Evolutionary conservation across 148 eudicot genomes (phyloP).

Genomic region (Vaccinium macrocarpon): DNA sequence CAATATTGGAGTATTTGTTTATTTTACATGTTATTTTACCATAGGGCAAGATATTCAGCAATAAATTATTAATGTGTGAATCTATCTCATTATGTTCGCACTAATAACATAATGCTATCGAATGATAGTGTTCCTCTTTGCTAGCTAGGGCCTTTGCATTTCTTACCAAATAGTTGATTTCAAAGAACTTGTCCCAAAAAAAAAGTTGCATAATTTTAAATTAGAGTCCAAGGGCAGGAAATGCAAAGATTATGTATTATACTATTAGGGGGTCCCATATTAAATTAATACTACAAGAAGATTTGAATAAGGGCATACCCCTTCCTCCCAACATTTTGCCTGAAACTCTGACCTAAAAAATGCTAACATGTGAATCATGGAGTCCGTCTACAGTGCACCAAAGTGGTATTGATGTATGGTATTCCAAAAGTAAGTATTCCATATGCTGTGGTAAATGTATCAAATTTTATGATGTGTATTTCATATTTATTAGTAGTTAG

Average conservation of each 20-base stretch:
- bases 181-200: too few relatives aligned
- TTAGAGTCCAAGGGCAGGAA: conserved; percentile 9
- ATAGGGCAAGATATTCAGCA: neutral
- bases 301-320: conserved; percentile 24
- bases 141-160: conserved; percentile 12
- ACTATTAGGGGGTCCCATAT: conserved; percentile 9
- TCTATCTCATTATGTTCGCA: neutral
- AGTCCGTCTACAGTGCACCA: too few relatives aligned
- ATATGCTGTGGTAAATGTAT: too few relatives aligned
- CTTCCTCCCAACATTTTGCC: conserved; percentile 25
- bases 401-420: too few relatives aligned
- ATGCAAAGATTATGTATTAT: neutral
- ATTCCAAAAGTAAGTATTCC: too few relatives aligned
- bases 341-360: neutral
- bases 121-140: neutral
- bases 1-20: neutral
- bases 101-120: neutral
- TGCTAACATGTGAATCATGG: conserved; percentile 18
- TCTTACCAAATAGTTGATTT: neutral
- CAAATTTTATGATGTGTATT: too few relatives aligned
- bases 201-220: conserved; percentile 3
- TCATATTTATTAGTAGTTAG: too few relatives aligned
- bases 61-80: neutral
- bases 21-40: neutral
- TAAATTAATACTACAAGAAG: neutral